Base-by-base conservation (phyloP, 2,329 filamentous ascomycete species). In the Scedosporium aurantiacum region DNA sequence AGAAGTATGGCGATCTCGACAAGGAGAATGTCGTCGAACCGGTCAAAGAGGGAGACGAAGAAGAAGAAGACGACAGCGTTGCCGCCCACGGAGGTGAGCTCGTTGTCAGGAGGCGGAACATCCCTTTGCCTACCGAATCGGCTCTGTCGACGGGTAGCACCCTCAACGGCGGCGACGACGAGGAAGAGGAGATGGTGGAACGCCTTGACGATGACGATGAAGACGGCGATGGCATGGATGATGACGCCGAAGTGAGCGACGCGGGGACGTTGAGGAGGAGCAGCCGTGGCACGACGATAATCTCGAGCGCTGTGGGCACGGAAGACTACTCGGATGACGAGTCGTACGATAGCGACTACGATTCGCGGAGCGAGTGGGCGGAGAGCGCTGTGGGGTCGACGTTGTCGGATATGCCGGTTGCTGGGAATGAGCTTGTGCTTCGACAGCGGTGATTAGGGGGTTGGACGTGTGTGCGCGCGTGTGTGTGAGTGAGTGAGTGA, bases 11-110 rank as follows among this genome's bases (percentile, higher is more conserved):
- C 3, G 79, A 81, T 25, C 72, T 83, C 18, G 78, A 82, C 62
- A 87, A 87, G 71, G 86, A 88, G 69, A 87, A 88, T 65, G 75
- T 86, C 43, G 74, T 79, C n/a, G 86, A 89, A 69, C 82, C 80
- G 57, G 81, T 85, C 50, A 86, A 89, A 63, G 84, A 87, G 65
- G 70, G 63, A 21, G 62, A 64, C 3, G 65, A 64, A 21, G 66
- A 63, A n/a, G 65, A 64, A 18, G 66, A 63, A 12, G 61, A 58
- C 21, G 64, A 63, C 43, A 64, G 27, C 18, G 21, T 28, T 37
- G 45, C 6, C 27, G 25, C 21, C 12, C 37, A 52, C n/a, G 55
- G 55, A 2, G 32, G 41, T 14, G 37, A 57, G 43, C 60, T 61
- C 18, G 60, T 61, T 23, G 32, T 54, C 2, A 40, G 32, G 21